Evolutionary conservation across 1,284 basidiomycete genomes (phyloP).

Genomic region (Cutaneotrichosporon sp.): DNA sequence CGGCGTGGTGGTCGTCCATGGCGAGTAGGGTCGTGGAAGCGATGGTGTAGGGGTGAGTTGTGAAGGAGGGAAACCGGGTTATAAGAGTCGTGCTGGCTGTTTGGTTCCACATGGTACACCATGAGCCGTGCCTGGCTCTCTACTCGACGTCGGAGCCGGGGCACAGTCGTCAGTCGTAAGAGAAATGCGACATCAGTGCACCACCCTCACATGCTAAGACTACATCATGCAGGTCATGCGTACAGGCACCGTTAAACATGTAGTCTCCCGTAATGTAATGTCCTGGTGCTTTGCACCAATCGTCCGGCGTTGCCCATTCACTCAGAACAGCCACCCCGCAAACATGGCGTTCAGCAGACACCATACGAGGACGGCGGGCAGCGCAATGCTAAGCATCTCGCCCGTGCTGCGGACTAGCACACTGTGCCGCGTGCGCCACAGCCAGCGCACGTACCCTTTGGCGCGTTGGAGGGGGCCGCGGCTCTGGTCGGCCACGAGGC

Average conservation of each 20-base stretch:
- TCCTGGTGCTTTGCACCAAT: not conserved
- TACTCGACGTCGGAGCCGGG: too few relatives aligned
- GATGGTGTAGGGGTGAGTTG: too few relatives aligned
- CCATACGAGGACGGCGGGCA: constrained; percentile 49
- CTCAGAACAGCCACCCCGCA: constrained; percentile 10
- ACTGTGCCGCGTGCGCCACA: constrained; percentile 46
- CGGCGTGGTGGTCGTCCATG: not conserved
- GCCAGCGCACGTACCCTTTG: constrained; percentile 25
- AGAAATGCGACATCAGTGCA: too few relatives aligned
- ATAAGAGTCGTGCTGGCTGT: too few relatives aligned
- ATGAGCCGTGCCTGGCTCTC: too few relatives aligned
- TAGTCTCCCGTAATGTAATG: not conserved
- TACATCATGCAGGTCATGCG: not conserved
- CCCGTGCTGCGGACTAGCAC: constrained; percentile 41
- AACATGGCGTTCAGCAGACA: constrained; percentile 43
- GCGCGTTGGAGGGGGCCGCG: constrained; percentile 5
- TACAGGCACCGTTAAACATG: not conserved
- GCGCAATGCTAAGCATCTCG: constrained; percentile 41
- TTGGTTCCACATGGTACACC: too few relatives aligned
- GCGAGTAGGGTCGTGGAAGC: too few relatives aligned
- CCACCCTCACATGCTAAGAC: not conserved
- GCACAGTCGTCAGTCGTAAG: too few relatives aligned
- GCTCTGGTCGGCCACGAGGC: constrained; percentile 30
- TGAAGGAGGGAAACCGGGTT: too few relatives aligned
- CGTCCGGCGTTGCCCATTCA: not conserved